Evolutionary conservation across 768 basidiomycete genomes (phyloP).

Genomic region (Auricularia cornea): DNA sequence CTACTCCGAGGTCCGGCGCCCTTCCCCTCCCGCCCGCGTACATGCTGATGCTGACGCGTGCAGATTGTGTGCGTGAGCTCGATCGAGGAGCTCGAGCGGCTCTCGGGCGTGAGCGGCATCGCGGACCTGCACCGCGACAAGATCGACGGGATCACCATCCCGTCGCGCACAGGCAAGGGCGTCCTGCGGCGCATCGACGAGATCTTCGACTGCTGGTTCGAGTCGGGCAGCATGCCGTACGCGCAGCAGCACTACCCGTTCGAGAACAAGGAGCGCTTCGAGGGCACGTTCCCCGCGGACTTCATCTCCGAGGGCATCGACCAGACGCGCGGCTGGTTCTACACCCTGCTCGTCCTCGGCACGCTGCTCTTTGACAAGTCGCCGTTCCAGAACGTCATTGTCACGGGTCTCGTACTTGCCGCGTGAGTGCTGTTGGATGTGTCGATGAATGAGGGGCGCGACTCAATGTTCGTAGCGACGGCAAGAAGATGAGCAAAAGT

Average conservation of each 20-base stretch:
- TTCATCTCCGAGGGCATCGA: slow-evolving; percentile 98
- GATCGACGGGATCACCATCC: slow-evolving; percentile 95
- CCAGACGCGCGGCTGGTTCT: slow-evolving; percentile 99
- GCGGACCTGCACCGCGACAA: slow-evolving; percentile 89
- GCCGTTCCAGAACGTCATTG: slow-evolving; percentile 98
- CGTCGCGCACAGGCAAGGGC: slow-evolving; percentile 83
- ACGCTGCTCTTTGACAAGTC: slow-evolving; percentile 90
- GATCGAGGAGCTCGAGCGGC: slow-evolving; percentile 73
- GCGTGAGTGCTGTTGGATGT: slow-evolving; percentile 45
- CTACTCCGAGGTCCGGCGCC: slow-evolving; percentile 82
- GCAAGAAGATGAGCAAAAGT: slow-evolving; percentile 99
- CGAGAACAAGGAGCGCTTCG: slow-evolving; percentile 87
- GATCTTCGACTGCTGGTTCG: slow-evolving; percentile 99
- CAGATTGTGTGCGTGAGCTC: slow-evolving; percentile 83
- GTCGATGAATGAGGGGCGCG: too few species aligned
- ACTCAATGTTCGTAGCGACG: slow-evolving; percentile 70
- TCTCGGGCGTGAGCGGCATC: slow-evolving; percentile 79
- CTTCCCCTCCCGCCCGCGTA: too few species aligned
- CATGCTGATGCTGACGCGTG: slow-evolving; percentile 2
- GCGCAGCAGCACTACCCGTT: slow-evolving; percentile 97
- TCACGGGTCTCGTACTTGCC: slow-evolving; percentile 91
- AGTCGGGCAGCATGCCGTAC: slow-evolving; percentile 99
- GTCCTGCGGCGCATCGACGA: slow-evolving; percentile 84
- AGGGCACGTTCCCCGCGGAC: slow-evolving; percentile 83
- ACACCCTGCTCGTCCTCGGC: slow-evolving; percentile 91